Conservation (phyloP, 1,284 basidiomycete genomes). For the Pseudozyma thailandica region DNA sequence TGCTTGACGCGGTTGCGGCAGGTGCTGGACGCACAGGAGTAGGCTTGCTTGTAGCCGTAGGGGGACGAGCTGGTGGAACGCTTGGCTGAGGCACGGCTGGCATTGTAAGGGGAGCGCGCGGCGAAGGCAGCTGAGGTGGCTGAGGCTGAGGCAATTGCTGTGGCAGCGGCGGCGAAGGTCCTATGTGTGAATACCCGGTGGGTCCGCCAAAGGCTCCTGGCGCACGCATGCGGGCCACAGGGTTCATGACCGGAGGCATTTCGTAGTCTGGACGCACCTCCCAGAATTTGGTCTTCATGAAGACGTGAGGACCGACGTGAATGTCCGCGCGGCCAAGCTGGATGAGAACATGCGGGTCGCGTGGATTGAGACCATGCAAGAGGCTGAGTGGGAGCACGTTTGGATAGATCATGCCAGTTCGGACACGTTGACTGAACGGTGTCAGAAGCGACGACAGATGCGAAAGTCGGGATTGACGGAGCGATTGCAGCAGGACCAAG, state of each 20-base stretch:
- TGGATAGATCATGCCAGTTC: slow-evolving; percentile 54
- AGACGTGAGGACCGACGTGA: slow-evolving; percentile 59
- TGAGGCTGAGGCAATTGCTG: slow-evolving; percentile 29
- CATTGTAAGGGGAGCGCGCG: slow-evolving; percentile 17
- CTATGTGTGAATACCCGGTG: slow-evolving; percentile 12
- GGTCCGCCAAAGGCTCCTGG: slow-evolving; percentile 15
- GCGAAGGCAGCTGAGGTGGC: slow-evolving; percentile 29
- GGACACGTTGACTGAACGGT: slow-evolving; percentile 57
- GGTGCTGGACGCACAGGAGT: slow-evolving; percentile 17
- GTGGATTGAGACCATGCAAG: slow-evolving; percentile 56
- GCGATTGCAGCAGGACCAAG: slow-evolving; percentile 58
- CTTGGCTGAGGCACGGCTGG: slow-evolving; percentile 17
- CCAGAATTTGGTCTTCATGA: slow-evolving; percentile 62
- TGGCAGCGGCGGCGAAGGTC: slow-evolving; percentile 18
- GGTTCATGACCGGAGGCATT: slow-evolving; percentile 24
- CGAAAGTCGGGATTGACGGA: slow-evolving; percentile 65
- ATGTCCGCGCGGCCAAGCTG: slow-evolving; percentile 61
- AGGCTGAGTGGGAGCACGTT: slow-evolving; percentile 52
- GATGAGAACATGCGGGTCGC: slow-evolving; percentile 53
- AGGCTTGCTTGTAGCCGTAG: slow-evolving; percentile 12
- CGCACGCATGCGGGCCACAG: slow-evolving; percentile 21
- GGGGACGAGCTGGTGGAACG: slow-evolving; percentile 21
- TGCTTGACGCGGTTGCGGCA: background rate
- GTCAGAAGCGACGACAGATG: slow-evolving; percentile 63
- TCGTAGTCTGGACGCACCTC: slow-evolving; percentile 55